Percentiles rank a stretch among this genome's conserved stretches.
Conservation (phyloP, 805 yeast genomes). For the Nakazawaea populi region DNA sequence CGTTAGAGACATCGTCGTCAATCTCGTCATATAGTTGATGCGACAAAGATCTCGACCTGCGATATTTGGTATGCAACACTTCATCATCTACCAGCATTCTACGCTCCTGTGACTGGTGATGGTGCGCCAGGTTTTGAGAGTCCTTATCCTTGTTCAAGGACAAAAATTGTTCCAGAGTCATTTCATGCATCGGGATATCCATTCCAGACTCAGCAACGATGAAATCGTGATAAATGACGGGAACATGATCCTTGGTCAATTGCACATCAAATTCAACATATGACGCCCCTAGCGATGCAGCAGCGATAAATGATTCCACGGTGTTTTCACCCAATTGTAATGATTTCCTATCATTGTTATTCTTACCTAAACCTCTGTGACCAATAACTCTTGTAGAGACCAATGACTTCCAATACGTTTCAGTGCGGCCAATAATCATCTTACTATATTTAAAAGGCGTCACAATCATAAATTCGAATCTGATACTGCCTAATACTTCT, state of each 20-base stretch:
- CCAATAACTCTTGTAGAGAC: constrained; percentile 91
- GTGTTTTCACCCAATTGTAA: constrained; percentile 95
- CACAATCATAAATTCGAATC: constrained; percentile 69
- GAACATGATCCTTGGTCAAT: constrained; percentile 82
- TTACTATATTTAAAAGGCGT: constrained; percentile 68
- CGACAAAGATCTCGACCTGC: constrained; percentile 32
- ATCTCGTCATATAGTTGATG: constrained; percentile 27
- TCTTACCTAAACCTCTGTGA: constrained; percentile 93
- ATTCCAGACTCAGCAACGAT: constrained; percentile 92
- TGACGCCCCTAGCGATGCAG: constrained; percentile 93
- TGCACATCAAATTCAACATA: constrained; percentile 97
- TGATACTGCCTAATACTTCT: constrained; percentile 70
- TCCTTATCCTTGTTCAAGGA: constrained; percentile 32
- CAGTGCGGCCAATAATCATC: constrained; percentile 58
- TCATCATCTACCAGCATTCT: constrained; percentile 24
- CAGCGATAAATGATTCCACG: constrained; percentile 90
- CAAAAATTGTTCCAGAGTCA: constrained; percentile 85
- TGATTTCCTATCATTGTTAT: constrained; percentile 62
- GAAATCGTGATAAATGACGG: constrained; percentile 94
- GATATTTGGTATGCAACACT: constrained; percentile 18
- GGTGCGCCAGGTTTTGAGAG: neutral
- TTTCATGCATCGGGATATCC: constrained; percentile 91
- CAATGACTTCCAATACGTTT: constrained; percentile 87
- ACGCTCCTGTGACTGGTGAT: constrained; percentile 8
- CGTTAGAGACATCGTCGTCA: constrained; percentile 32